phyloP scores from a whole-genome alignment of 208 protist species.

The Trypanosoma avium region DNA sequence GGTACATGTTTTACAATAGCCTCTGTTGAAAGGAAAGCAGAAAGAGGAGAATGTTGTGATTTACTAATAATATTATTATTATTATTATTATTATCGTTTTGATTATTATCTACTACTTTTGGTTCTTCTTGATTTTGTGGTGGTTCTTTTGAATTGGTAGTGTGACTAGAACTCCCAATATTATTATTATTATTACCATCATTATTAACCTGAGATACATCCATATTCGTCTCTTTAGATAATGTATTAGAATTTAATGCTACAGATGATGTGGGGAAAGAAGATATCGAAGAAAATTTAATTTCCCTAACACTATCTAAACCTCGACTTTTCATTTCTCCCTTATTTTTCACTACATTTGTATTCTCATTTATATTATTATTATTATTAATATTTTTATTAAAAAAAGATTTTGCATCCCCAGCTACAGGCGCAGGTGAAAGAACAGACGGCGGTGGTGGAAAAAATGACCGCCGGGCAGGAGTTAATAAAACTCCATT shows the following conservation, averaged over 20 bases:
- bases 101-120: neutral
- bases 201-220: too few species aligned
- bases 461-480: conserved; percentile 25
- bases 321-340: too few species aligned
- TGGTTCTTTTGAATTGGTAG: neutral
- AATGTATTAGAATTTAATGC: neutral
- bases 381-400: too few species aligned
- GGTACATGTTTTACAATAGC: conserved; percentile 1
- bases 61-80: neutral
- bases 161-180: too few species aligned
- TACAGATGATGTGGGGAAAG: neutral
- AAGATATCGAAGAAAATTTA: neutral
- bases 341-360: too few species aligned
- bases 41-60: neutral
- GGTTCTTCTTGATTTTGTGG: neutral
- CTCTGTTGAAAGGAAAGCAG: conserved; percentile 13
- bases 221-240: too few species aligned
- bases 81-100: neutral
- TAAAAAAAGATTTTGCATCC: conserved; percentile 60
- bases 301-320: too few species aligned
- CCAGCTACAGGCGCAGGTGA: conserved; percentile 43
- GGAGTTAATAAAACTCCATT: neutral
- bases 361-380: too few species aligned
- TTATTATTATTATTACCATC: too few species aligned
- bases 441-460: conserved; percentile 37